Conservation (phyloP, 2,329 filamentous ascomycete genomes). For the Anthostomella pinea region DNA sequence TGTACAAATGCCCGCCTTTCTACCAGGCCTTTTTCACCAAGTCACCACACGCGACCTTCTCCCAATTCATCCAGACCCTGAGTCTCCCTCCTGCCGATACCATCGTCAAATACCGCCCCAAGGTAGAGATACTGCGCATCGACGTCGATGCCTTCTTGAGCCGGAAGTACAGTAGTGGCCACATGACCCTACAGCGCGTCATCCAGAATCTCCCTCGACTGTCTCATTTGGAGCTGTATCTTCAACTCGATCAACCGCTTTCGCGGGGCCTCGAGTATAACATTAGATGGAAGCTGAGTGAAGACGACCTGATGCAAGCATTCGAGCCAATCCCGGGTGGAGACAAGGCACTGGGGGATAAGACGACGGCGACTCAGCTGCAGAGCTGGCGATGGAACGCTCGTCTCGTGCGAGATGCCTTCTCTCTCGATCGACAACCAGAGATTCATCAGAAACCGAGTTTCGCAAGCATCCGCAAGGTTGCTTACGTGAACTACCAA, state of each 20-base stretch:
- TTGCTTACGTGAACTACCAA: slow-evolving; percentile 64
- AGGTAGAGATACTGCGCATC: slow-evolving; percentile 67
- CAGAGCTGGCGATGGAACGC: slow-evolving; percentile 62
- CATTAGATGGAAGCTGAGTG: slow-evolving; percentile 65
- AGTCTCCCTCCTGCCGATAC: slow-evolving; percentile 42
- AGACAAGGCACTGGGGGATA: slow-evolving; percentile 40
- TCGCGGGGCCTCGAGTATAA: slow-evolving; percentile 56
- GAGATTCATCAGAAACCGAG: slow-evolving; percentile 52
- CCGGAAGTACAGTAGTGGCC: slow-evolving; percentile 19
- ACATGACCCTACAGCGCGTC: slow-evolving; percentile 54
- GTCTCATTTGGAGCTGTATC: slow-evolving; percentile 67
- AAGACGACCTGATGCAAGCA: slow-evolving; percentile 58
- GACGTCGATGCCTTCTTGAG: slow-evolving; percentile 52
- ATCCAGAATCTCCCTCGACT: slow-evolving; percentile 65
- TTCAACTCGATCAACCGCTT: slow-evolving; percentile 65
- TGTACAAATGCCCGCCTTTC: slow-evolving; percentile 70
- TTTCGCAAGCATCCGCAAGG: slow-evolving; percentile 55
- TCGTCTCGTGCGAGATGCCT: slow-evolving; percentile 46
- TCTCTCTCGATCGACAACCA: slow-evolving; percentile 47
- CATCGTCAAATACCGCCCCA: slow-evolving; percentile 63
- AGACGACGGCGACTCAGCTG: slow-evolving; percentile 36
- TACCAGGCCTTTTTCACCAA: slow-evolving; percentile 35
- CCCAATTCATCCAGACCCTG: slow-evolving; percentile 49
- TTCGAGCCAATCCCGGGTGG: slow-evolving; percentile 49
- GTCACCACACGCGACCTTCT: slow-evolving; percentile 44